These are phyloP conservation scores for Cladosporium sp. DNA, from an alignment of 2,329 filamentous ascomycete genomes.

Conservation along the genomic window DNA sequence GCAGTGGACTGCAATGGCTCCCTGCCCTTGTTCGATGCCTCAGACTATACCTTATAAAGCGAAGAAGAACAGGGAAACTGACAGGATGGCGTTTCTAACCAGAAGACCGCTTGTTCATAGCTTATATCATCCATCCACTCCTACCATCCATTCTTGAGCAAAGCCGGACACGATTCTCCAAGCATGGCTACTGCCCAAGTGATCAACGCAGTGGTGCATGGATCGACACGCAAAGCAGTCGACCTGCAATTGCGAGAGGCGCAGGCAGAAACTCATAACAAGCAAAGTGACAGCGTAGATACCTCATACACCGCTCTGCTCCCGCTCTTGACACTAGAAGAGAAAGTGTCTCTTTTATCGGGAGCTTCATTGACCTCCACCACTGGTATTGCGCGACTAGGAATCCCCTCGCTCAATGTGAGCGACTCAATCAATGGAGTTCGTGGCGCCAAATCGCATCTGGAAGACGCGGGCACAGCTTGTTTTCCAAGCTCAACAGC, in stretches of 20 bases:
- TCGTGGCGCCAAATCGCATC: conserved; percentile 60
- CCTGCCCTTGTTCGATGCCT: neutral
- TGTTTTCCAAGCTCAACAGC: conserved; percentile 62
- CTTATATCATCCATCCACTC: too few relatives aligned
- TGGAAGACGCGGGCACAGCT: conserved; percentile 62
- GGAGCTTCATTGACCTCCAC: conserved; percentile 37
- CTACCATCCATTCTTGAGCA: too few relatives aligned
- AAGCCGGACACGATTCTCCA: neutral
- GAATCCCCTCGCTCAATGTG: conserved; percentile 60
- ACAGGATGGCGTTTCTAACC: too few relatives aligned
- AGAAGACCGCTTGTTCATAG: too few relatives aligned
- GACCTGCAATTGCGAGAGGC: neutral
- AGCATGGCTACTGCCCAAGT: neutral
- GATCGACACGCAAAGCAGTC: neutral
- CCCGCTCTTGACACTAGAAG: conserved; percentile 23
- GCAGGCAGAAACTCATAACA: neutral
- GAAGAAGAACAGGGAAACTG: too few relatives aligned
- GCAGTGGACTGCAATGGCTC: too few relatives aligned
- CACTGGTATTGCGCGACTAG: conserved; percentile 38
- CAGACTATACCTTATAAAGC: too few relatives aligned
- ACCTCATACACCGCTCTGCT: conserved; percentile 15
- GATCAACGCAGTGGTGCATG: neutral
- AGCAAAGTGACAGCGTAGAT: neutral
- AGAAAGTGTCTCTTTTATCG: conserved; percentile 30
- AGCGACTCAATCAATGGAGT: conserved; percentile 69